Evolutionary conservation across 805 yeast species (phyloP).

Genomic region (Myxozyma sirexii): DNA sequence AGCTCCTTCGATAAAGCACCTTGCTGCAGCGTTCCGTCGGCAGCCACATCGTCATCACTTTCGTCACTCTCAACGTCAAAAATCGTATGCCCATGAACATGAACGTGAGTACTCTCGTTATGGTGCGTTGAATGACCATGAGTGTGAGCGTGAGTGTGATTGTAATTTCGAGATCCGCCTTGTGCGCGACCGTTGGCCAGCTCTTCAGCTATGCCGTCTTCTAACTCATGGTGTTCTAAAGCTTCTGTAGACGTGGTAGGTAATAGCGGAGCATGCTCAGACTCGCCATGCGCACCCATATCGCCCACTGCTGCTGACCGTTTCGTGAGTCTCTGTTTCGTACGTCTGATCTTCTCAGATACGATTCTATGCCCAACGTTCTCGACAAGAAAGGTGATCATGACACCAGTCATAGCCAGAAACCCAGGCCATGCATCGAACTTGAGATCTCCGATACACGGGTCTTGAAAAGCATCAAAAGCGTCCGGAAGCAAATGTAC

Average conservation of each 20-base stretch:
- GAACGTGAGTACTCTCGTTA: slow-evolving; percentile 1
- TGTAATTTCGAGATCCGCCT: no score
- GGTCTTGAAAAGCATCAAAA: slow-evolving; percentile 54
- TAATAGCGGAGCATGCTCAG: neutral
- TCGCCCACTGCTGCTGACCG: slow-evolving; percentile 3
- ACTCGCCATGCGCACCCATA: neutral
- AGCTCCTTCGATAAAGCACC: slow-evolving; percentile 1
- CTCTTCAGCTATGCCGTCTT: neutral
- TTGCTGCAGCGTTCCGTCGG: slow-evolving; percentile 5
- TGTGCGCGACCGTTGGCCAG: neutral
- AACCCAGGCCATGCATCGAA: slow-evolving; percentile 62
- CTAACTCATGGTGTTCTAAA: neutral
- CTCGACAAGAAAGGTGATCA: slow-evolving; percentile 57
- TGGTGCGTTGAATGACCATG: neutral
- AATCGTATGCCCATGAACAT: slow-evolving; percentile 12
- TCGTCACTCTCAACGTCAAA: slow-evolving; percentile 13
- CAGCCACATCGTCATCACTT: neutral
- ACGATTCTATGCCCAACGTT: slow-evolving; percentile 44
- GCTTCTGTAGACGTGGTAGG: neutral
- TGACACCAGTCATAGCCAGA: slow-evolving; percentile 52
- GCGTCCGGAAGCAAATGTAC: slow-evolving; percentile 77
- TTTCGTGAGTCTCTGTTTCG: slow-evolving; percentile 1
- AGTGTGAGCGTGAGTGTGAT: neutral
- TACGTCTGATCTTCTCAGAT: slow-evolving; percentile 22
- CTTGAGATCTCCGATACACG: slow-evolving; percentile 61